Conservation (phyloP, 495 filamentous ascomycete species). For the Friedmanniomyces endolithicus region DNA sequence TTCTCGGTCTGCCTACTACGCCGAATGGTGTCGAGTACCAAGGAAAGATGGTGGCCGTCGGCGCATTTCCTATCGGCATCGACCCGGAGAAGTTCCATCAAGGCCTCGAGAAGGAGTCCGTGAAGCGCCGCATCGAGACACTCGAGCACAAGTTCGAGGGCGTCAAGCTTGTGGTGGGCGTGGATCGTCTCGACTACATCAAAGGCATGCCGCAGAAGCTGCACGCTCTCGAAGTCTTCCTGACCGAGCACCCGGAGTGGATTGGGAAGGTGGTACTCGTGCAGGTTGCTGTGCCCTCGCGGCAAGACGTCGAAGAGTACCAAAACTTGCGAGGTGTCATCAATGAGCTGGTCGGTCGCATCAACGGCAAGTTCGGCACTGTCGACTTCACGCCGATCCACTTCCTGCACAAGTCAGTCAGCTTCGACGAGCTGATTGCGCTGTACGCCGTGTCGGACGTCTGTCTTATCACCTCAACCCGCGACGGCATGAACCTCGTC, state of each 20-base stretch:
- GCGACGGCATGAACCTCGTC: slow-evolving; percentile 97
- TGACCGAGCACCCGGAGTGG: slow-evolving; percentile 85
- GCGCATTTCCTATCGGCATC: slow-evolving; percentile 86
- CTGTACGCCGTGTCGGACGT: slow-evolving; percentile 82
- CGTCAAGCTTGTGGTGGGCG: slow-evolving; percentile 80
- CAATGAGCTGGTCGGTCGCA: slow-evolving; percentile 78
- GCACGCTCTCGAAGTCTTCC: slow-evolving; percentile 78
- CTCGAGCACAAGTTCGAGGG: slow-evolving; percentile 74
- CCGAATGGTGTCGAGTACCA: slow-evolving; percentile 72
- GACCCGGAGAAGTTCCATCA: slow-evolving; percentile 92
- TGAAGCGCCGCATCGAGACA: slow-evolving; percentile 63
- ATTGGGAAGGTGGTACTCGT: slow-evolving; percentile 84
- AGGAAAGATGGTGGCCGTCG: slow-evolving; percentile 59
- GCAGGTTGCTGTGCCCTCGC: slow-evolving; percentile 82
- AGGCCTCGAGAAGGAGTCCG: slow-evolving; percentile 64
- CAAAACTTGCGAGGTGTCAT: slow-evolving; percentile 84
- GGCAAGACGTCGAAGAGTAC: slow-evolving; percentile 92
- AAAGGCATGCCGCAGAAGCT: slow-evolving; percentile 94
- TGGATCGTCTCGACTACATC: slow-evolving; percentile 89
- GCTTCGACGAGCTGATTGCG: slow-evolving; percentile 82
- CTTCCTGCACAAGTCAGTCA: slow-evolving; percentile 83
- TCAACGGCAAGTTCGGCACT: slow-evolving; percentile 86
- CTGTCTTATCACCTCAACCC: slow-evolving; percentile 76
- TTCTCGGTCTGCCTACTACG: slow-evolving; percentile 67
- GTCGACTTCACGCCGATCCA: slow-evolving; percentile 89